A percentile compares a stretch with the other conserved stretches of the same genome.
phyloP scores from a whole-genome alignment of 148 eudicot genomes.

The Chenopodium album region DNA sequence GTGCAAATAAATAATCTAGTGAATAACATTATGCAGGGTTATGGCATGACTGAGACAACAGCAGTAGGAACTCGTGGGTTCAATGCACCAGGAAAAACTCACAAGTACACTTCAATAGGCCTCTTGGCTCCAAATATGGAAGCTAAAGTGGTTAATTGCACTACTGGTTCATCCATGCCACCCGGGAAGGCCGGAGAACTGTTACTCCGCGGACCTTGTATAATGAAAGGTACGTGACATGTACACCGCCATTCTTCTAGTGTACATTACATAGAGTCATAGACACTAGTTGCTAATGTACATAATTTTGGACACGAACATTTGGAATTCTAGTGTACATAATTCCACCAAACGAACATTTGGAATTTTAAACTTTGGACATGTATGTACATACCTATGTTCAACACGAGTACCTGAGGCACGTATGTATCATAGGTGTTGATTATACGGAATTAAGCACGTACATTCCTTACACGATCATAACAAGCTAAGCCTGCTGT shows the following conservation, averaged over 20 bases:
- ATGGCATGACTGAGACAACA: slow-evolving; percentile 93
- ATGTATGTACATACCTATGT: background rate
- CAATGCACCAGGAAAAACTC: slow-evolving; percentile 37
- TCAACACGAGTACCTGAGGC: background rate
- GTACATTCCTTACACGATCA: background rate
- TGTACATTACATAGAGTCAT: background rate
- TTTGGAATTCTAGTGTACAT: too few relatives aligned
- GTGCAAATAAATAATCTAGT: background rate
- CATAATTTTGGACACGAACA: too few relatives aligned
- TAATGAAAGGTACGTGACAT: slow-evolving; percentile 61
- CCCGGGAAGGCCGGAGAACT: slow-evolving; percentile 82
- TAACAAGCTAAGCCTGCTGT: background rate
- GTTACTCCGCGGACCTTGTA: slow-evolving; percentile 68
- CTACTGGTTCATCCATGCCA: slow-evolving; percentile 54
- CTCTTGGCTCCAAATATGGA: slow-evolving; percentile 78
- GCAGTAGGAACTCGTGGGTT: slow-evolving; percentile 89
- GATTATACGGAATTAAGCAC: background rate
- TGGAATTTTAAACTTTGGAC: too few relatives aligned
- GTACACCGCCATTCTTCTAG: background rate
- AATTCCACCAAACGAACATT: too few relatives aligned
- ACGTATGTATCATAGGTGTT: too few relatives aligned
- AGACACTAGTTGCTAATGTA: too few relatives aligned
- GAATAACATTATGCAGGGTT: slow-evolving; percentile 50
- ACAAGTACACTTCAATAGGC: slow-evolving; percentile 66
- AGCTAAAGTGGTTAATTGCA: slow-evolving; percentile 80